Percentiles rank a stretch among this genome's conserved stretches.
phyloP scores from a whole-genome alignment of 2,329 filamentous ascomycete genomes.

The Dactylella cylindrospora region DNA sequence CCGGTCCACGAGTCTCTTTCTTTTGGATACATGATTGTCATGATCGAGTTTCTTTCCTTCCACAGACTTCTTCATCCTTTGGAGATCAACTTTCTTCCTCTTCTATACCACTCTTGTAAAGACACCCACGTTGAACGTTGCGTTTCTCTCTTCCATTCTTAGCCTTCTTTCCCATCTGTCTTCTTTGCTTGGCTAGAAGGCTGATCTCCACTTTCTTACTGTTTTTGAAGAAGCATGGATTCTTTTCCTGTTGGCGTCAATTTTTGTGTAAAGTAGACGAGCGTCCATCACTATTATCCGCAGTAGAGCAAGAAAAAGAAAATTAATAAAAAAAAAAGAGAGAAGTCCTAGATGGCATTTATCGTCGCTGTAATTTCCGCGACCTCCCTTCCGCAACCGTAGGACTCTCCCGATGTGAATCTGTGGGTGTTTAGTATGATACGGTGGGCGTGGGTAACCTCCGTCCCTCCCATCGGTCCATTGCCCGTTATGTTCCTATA shows the following conservation, averaged over 20 bases:
- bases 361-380: too few species aligned
- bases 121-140: background rate
- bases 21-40: slow-evolving; percentile 9
- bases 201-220: slow-evolving; percentile 56
- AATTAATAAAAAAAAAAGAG: too few species aligned
- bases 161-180: slow-evolving; percentile 54
- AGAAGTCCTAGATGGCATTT: too few species aligned
- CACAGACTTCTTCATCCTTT: too few species aligned
- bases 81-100: background rate
- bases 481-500: too few species aligned
- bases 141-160: slow-evolving; percentile 3
- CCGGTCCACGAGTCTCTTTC: background rate
- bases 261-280: slow-evolving; percentile 43
- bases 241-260: slow-evolving; percentile 19
- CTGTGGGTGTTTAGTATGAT: too few species aligned
- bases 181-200: slow-evolving; percentile 98
- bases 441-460: too few species aligned
- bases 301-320: too few species aligned
- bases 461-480: too few species aligned
- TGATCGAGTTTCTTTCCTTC: background rate
- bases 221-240: background rate
- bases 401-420: too few species aligned
- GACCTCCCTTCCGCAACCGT: too few species aligned
- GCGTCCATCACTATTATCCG: too few species aligned
- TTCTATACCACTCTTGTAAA: slow-evolving; percentile 8